Base-by-base conservation (phyloP, 331 rosid genomes). In the Quercus lobata region DNA sequence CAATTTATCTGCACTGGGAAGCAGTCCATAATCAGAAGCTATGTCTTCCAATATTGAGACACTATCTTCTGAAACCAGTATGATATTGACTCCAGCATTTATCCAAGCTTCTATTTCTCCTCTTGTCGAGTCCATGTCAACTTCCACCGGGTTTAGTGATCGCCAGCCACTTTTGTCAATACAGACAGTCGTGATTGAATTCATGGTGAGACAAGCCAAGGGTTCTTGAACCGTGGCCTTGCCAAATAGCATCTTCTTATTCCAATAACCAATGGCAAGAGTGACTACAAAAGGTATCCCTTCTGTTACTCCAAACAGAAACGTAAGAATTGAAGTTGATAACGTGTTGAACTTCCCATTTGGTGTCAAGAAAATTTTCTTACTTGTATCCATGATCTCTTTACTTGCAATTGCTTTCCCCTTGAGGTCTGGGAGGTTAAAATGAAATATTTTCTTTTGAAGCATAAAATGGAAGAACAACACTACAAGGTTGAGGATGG, bases 131-230 rank as follows among this genome's bases (percentile, higher is more conserved):
- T 15, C 18, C 29, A 27, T 27, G 29, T 27, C 29, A 10, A 10
- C 24, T 7, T 16, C 78, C 10, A 1, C 7, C 0, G 7, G 27
- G 21, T 76, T 16, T 3, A 73, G 0, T 14, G 61, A 44, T 16
- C 7, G 35, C 41, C 56, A 27, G 3, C n/a, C 49, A 70, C 22
- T 9, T 62, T 52, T 53, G 44, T 79, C 83, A 27, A 27, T 27
- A 27, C 29, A 27, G 29, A 27, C 29, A 27, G 29, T 27, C 3
- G 29, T 27, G 29, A 17, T 76, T 3, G 76, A 75, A 41, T 37
- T 71, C 71, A 74, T 66, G 24, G 66, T 56, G 41, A 74, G 62
- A n/a, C 35, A 57, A 41, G 68, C 79, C 55, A 75, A 24, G 37
- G 53, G 27, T 12, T 60, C 70, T 27, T 60, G 79, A 14, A 24